Evolutionary conservation across 2,329 filamentous ascomycete genomes (phyloP).

Genomic region (Phaeophleospora eucalypticola): DNA sequence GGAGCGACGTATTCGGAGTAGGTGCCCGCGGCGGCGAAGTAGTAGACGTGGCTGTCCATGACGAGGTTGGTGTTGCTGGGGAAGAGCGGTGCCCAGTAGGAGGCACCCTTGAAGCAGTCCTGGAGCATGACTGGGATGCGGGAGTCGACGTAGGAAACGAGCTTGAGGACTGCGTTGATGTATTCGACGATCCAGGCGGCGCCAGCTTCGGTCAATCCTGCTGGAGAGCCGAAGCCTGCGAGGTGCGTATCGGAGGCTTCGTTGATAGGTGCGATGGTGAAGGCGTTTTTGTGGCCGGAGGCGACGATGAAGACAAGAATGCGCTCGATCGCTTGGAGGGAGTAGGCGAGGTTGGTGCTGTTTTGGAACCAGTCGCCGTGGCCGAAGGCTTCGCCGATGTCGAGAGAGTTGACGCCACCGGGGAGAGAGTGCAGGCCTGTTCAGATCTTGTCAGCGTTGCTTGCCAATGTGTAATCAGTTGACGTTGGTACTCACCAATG

Average conservation of each 20-base stretch:
- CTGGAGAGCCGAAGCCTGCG: conserved; percentile 31
- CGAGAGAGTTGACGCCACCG: conserved; percentile 32
- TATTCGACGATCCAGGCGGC: conserved; percentile 34
- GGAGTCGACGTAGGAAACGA: conserved; percentile 24
- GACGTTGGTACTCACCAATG: too few species aligned
- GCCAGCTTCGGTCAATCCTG: conserved; percentile 29
- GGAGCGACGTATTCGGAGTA: conserved; percentile 27
- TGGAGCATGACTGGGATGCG: conserved; percentile 35
- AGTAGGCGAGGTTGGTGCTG: conserved; percentile 33
- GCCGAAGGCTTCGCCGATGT: conserved; percentile 27
- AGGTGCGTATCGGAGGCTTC: conserved; percentile 37
- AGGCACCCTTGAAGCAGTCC: conserved; percentile 27
- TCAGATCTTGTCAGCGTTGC: too few species aligned
- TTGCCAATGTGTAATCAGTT: too few species aligned
- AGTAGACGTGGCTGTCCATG: conserved; percentile 33
- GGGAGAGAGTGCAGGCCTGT: conserved; percentile 33
- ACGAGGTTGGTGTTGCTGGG: conserved; percentile 28
- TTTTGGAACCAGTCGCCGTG: conserved; percentile 37
- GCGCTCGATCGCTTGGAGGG: conserved; percentile 31
- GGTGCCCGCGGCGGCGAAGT: conserved; percentile 27
- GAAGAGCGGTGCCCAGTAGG: conserved; percentile 30
- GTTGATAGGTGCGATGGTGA: conserved; percentile 33
- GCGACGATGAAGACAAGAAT: conserved; percentile 33
- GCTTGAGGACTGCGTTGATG: conserved; percentile 29
- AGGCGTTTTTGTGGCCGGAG: conserved; percentile 66